phyloP scores from a whole-genome alignment of 2,329 filamentous ascomycete species.

The Colletotrichum sansevieriae region DNA sequence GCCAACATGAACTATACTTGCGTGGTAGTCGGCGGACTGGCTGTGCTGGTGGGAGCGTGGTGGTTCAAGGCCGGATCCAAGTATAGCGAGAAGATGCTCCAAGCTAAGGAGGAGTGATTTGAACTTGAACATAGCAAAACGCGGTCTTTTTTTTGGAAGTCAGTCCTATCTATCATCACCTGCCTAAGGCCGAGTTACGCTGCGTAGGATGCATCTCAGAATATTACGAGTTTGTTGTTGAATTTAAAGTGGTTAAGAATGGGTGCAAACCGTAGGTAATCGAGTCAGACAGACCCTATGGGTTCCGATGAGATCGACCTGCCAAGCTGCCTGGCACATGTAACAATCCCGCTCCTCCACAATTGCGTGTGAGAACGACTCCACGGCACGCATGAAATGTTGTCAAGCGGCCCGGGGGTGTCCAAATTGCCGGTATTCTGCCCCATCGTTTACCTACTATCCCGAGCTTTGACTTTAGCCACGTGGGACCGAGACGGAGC shows the following conservation, averaged over 20 bases:
- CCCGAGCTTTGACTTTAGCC: conserved; percentile 3
- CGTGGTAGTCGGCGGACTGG: conserved; percentile 57
- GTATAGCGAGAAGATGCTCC: conserved; percentile 55
- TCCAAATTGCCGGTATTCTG: conserved; percentile 13
- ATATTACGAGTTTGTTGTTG: too few relatives aligned
- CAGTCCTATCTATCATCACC: too few relatives aligned
- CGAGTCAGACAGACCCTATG: too few relatives aligned
- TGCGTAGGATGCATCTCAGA: too few relatives aligned
- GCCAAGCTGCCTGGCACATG: conserved; percentile 14
- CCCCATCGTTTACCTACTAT: not conserved
- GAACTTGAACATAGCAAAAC: not conserved
- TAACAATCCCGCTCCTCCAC: conserved; percentile 3
- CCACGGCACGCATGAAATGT: not conserved
- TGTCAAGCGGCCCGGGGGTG: not conserved
- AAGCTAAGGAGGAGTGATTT: conserved; percentile 49
- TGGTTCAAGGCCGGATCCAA: conserved; percentile 57
- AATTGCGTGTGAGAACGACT: not conserved
- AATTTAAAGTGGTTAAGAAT: too few relatives aligned
- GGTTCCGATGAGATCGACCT: not conserved
- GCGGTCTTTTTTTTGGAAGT: too few relatives aligned
- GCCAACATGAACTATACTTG: conserved; percentile 64
- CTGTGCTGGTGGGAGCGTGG: conserved; percentile 54
- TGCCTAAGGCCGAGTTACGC: too few relatives aligned
- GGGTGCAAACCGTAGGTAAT: too few relatives aligned
- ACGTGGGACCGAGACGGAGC: conserved; percentile 31